These are phyloP conservation scores for Macroventuria anomochaeta DNA, from an alignment of 2,329 filamentous ascomycete species.

Conservation along the genomic window DNA sequence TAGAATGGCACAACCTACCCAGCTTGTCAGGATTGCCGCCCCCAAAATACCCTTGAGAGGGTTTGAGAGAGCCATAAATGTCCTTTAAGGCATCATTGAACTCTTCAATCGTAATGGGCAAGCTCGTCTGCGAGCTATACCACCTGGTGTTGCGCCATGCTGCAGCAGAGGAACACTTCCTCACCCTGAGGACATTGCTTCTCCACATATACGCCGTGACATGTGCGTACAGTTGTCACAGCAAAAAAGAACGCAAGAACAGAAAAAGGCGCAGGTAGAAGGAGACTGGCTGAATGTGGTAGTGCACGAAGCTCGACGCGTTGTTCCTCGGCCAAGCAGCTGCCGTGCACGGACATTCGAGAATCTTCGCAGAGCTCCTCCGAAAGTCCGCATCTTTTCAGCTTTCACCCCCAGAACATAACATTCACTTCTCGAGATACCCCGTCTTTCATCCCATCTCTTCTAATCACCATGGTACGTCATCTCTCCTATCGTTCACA, in stretches of 20 bases:
- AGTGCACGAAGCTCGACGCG: conserved; percentile 14
- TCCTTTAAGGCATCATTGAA: conserved; percentile 26
- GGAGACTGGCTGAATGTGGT: background rate
- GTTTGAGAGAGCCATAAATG: background rate
- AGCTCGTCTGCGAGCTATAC: conserved; percentile 29
- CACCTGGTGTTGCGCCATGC: conserved; percentile 22
- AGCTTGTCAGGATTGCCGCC: conserved; percentile 5
- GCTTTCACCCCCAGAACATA: conserved; percentile 15
- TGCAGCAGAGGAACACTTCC: conserved; percentile 36
- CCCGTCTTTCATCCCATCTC: conserved; percentile 16
- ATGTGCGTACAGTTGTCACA: conserved; percentile 11
- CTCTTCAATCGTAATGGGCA: conserved; percentile 36
- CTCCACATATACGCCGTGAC: conserved; percentile 43
- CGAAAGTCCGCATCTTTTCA: conserved; percentile 20
- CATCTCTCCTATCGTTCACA: background rate
- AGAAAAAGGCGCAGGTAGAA: background rate
- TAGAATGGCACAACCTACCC: conserved; percentile 18
- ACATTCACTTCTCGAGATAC: conserved; percentile 24
- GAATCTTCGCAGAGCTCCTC: conserved; percentile 29
- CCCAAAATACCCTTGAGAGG: background rate
- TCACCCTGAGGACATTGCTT: conserved; percentile 43
- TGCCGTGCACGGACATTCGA: conserved; percentile 26
- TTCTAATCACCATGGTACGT: conserved; percentile 30
- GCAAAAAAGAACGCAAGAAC: background rate
- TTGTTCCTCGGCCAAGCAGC: conserved; percentile 25